Conservation (phyloP, 2,329 filamentous ascomycete genomes). For the Xylariomycetidae sp. region DNA sequence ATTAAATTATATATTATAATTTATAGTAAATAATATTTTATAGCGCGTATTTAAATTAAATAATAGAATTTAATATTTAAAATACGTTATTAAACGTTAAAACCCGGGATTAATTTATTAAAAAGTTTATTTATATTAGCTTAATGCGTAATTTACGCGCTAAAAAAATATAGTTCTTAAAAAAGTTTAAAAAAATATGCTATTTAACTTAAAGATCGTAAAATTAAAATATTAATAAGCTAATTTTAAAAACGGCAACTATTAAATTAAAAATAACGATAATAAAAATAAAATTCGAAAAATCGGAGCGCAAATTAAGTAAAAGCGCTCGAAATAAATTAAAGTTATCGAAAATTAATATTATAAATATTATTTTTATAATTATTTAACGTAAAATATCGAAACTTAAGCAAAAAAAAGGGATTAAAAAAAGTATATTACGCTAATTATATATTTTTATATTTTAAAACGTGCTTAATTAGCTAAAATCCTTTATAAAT, state of each 20-base stretch:
- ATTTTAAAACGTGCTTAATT: not conserved
- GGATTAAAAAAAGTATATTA: not conserved
- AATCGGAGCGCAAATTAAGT: not conserved
- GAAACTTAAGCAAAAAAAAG: no score
- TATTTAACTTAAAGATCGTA: not conserved
- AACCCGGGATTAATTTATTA: not conserved
- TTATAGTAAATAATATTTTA: not conserved
- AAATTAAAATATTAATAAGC: not conserved
- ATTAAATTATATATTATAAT: not conserved
- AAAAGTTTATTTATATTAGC: not conserved
- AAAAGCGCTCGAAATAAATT: not conserved
- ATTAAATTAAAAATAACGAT: not conserved
- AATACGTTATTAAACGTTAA: not conserved
- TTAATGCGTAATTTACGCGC: no score
- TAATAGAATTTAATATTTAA: slow-evolving; percentile 1
- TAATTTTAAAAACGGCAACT: not conserved
- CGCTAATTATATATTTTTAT: not conserved
- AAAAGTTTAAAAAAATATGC: slow-evolving; percentile 1
- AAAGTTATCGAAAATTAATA: not conserved
- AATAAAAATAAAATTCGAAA: not conserved
- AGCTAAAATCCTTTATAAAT: not conserved
- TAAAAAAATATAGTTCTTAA: not conserved
- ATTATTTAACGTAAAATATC: not conserved
- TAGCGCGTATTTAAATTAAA: not conserved
- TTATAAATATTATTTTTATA: slow-evolving; percentile 1